A percentile compares a stretch with the other conserved stretches of the same genome.
Conservation (phyloP, 306 rosid genomes). For the Quercus alba region DNA sequence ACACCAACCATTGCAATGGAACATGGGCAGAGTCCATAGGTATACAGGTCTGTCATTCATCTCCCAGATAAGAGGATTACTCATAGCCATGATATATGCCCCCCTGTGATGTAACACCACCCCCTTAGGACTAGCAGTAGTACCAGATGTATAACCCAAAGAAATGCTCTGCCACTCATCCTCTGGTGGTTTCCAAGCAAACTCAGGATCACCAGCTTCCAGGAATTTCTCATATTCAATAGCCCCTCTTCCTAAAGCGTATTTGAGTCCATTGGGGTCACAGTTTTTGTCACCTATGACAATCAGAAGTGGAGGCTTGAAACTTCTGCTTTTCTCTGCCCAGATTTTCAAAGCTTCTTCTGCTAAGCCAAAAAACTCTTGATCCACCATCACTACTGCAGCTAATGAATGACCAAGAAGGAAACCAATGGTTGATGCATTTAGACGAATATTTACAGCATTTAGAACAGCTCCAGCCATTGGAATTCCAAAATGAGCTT, state of each 20-base stretch:
- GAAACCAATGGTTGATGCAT: conserved; percentile 55
- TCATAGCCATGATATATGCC: conserved; percentile 63
- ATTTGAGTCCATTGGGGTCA: conserved; percentile 39
- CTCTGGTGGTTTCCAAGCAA: conserved; percentile 77
- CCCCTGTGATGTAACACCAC: conserved; percentile 94
- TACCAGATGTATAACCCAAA: conserved; percentile 92
- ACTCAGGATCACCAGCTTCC: conserved; percentile 75
- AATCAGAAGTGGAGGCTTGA: conserved; percentile 58
- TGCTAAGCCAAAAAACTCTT: conserved; percentile 53
- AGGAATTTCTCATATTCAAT: conserved; percentile 69
- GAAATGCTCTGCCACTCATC: conserved; percentile 99
- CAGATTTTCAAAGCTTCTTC: conserved; percentile 75
- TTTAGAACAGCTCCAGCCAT: conserved; percentile 72
- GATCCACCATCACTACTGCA: conserved; percentile 56
- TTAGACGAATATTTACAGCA: conserved; percentile 56
- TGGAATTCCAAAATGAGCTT: conserved; percentile 78
- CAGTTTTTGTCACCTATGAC: conserved; percentile 79
- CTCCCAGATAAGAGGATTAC: conserved; percentile 72
- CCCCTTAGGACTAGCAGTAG: conserved; percentile 95
- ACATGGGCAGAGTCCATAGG: conserved; percentile 95
- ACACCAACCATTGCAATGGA: conserved; percentile 98
- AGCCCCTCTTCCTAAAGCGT: conserved; percentile 51
- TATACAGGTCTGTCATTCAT: conserved; percentile 88
- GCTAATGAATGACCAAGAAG: conserved; percentile 64
- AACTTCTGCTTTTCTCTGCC: conserved; percentile 43